These are phyloP conservation scores for Phytophthora cactorum DNA, from an alignment of 352 stramenopile species.

Conservation along the genomic window DNA sequence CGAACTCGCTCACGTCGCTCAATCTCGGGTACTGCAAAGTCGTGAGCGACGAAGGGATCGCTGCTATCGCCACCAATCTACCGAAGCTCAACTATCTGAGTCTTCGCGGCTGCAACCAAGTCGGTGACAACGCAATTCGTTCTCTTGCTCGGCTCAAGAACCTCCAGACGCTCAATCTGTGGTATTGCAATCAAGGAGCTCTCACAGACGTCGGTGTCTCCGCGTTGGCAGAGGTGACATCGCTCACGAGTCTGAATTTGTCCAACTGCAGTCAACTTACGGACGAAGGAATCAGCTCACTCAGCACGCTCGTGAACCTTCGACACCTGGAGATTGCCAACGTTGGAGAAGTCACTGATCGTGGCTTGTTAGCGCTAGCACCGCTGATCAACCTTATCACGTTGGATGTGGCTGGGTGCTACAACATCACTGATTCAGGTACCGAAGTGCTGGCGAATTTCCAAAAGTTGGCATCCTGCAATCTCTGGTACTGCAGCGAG, in stretches of 20 bases:
- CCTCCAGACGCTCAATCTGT: constrained; percentile 71
- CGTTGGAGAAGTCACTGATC: constrained; percentile 74
- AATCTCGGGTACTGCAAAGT: constrained; percentile 85
- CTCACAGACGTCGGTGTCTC: constrained; percentile 70
- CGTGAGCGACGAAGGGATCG: constrained; percentile 65
- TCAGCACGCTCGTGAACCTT: constrained; percentile 65
- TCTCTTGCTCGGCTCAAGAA: constrained; percentile 45
- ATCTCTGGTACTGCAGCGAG: constrained; percentile 87
- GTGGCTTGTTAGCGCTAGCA: constrained; percentile 55
- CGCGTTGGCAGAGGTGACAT: constrained; percentile 50
- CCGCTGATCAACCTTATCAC: constrained; percentile 63
- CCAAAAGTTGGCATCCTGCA: constrained; percentile 63
- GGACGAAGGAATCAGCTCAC: constrained; percentile 54
- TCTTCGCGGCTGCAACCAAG: constrained; percentile 64
- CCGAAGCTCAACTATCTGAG: constrained; percentile 57
- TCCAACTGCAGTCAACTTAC: constrained; percentile 85
- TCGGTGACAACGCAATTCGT: constrained; percentile 61
- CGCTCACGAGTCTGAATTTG: constrained; percentile 74
- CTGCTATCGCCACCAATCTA: constrained; percentile 46
- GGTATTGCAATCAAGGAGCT: constrained; percentile 84
- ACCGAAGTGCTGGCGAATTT: constrained; percentile 67
- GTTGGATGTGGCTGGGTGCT: constrained; percentile 78
- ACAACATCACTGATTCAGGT: constrained; percentile 79
- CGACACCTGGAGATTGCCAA: constrained; percentile 79
- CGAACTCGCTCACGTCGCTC: constrained; percentile 50